These are phyloP conservation scores for Poa annua DNA, from an alignment of 176 grass and related monocot genomes.

Conservation along the genomic window DNA sequence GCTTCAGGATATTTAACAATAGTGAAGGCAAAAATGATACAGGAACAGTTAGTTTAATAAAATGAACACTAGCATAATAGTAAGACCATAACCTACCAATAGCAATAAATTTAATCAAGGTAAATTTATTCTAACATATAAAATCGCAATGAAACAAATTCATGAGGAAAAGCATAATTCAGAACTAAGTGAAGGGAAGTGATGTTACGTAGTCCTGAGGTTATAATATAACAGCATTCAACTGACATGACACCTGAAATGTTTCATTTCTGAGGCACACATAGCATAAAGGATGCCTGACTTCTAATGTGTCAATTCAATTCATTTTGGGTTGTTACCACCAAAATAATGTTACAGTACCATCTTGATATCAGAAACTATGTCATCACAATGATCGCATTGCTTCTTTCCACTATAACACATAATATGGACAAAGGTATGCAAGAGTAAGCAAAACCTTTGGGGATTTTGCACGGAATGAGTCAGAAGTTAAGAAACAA, in stretches of 20 bases:
- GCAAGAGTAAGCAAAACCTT: not conserved
- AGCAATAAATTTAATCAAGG: constrained; percentile 25
- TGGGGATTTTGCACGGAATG: not conserved
- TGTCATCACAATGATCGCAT: not conserved
- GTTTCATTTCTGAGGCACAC: not conserved
- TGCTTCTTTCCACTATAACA: constrained; percentile 18
- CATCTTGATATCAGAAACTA: constrained; percentile 24
- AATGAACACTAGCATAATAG: constrained; percentile 20
- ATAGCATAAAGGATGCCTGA: constrained; percentile 13
- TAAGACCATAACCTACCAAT: constrained; percentile 24
- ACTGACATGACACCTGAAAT: not conserved
- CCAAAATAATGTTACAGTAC: constrained; percentile 10
- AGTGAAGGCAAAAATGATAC: constrained; percentile 2
- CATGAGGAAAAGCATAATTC: constrained; percentile 16
- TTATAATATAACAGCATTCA: constrained; percentile 17
- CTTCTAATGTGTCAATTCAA: not conserved
- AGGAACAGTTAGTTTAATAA: constrained; percentile 28
- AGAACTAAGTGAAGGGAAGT: constrained; percentile 18
- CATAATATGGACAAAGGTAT: not conserved
- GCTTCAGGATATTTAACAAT: constrained; percentile 28
- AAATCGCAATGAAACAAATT: constrained; percentile 12
- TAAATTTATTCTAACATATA: constrained; percentile 11
- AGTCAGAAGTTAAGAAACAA: not conserved
- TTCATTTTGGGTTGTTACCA: constrained; percentile 12
- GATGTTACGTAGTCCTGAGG: constrained; percentile 1